Percentiles rank a stretch among this genome's conserved stretches.
Conservation (phyloP, 768 basidiomycete genomes). For the Omphalotus guepiniiformis region DNA sequence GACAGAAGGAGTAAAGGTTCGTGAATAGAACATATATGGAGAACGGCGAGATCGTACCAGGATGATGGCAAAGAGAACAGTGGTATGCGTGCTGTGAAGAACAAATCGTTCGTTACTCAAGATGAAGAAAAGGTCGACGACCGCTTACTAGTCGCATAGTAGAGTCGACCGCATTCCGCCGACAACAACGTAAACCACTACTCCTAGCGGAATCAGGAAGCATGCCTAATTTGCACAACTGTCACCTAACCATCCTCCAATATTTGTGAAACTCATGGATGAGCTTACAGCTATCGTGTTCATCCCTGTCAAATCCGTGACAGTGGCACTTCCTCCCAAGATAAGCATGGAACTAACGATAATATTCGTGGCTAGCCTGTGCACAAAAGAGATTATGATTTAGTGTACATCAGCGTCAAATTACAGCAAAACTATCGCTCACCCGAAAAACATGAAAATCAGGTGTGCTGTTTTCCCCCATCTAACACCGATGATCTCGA, state of each 20-base stretch:
- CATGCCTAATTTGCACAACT: conserved; percentile 50
- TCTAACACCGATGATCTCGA: conserved; percentile 76
- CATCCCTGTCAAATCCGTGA: conserved; percentile 87
- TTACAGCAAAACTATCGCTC: conserved; percentile 11
- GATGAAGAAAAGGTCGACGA: neutral
- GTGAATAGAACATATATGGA: neutral
- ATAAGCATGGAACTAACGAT: conserved; percentile 87
- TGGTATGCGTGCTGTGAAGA: conserved; percentile 69
- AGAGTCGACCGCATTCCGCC: conserved; percentile 86
- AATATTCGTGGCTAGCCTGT: conserved; percentile 80
- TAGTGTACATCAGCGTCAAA: neutral
- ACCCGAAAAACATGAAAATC: conserved; percentile 89
- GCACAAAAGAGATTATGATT: neutral
- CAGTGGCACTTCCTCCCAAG: conserved; percentile 82
- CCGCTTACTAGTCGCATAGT: conserved; percentile 78
- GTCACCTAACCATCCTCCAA: neutral
- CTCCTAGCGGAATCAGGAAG: conserved; percentile 86
- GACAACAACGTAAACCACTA: conserved; percentile 83
- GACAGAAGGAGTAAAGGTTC: conserved; percentile 7
- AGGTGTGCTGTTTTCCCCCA: conserved; percentile 82
- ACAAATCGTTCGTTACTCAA: neutral
- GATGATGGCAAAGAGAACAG: conserved; percentile 84
- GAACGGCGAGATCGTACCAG: conserved; percentile 34
- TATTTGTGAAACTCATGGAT: neutral
- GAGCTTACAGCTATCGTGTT: conserved; percentile 66